Base-by-base conservation (phyloP, 352 stramenopile species). In the Globisporangium viniferum region DNA sequence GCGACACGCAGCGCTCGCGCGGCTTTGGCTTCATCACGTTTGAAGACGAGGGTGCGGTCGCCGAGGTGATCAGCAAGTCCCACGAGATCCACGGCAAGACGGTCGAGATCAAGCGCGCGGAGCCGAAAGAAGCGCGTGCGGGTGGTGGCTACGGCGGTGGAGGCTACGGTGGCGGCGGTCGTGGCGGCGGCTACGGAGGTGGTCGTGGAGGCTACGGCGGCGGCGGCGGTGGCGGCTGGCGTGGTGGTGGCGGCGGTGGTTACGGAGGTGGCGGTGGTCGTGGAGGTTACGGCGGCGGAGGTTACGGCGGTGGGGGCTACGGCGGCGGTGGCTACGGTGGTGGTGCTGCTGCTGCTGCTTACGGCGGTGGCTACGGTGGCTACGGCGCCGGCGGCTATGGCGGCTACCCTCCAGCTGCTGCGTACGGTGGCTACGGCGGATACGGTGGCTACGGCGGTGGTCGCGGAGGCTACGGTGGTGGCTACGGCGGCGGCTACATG, bases 1-100 rank as follows among this genome's bases (percentile, higher is more conserved):
- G 92, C 33, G 88, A 97, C 53, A 98, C 93, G 14, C 82, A 97
- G 69, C 84, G 91, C 59, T 97, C 88, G 27, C 86, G 93, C 12
- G 93, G 93, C 62, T 98, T 98, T 71, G 93, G 93, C 33, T 98
- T 98, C 67, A 80, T 98, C 33, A 98, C 89, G 15, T 98, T 97
- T 70, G 91, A 97, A 64, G 89, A 96, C 62, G 86, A 97, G 76
- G 81, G 88, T 15, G 90, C 88, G 6, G 89, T 97, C 29, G 88
- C 92, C 1, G 89, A 96, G 67, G 91, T 97, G 59, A 86, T 97
- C 53, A 94, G 84, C 70, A 90, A 92, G 73, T 85, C 68, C 56
- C 92, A 98, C 73, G 89, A 97, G 74, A 86, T 98, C 55, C 90
- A 97, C 60, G 92, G 91, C 71, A 98, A 97, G 79, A 69, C 75